phyloP scores from a whole-genome alignment of 306 rosid species.

The Pachyrhizus erosus region DNA sequence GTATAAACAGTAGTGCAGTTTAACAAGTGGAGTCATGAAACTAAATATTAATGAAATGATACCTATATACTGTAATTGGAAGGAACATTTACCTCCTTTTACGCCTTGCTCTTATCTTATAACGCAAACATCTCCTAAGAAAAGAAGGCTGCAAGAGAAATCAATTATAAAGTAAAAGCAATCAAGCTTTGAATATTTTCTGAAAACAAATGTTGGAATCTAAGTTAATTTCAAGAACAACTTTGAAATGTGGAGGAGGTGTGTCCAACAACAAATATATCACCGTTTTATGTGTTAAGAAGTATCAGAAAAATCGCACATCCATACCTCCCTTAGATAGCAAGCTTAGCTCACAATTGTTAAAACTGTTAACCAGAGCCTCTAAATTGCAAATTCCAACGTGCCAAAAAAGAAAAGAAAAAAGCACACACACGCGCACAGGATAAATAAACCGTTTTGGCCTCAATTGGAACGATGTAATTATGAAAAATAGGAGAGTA shows the following conservation, averaged over 20 bases:
- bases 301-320: not conserved
- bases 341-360: conserved; percentile 23
- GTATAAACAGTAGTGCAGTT: not conserved
- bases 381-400: not conserved
- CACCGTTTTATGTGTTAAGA: not conserved
- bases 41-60: not conserved
- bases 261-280: conserved; percentile 30
- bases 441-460: not conserved
- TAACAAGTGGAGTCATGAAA: not conserved
- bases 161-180: conserved; percentile 36
- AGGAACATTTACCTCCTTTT: conserved; percentile 62
- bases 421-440: not conserved
- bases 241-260: conserved; percentile 19
- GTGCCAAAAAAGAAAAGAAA: not conserved
- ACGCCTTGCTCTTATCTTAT: conserved; percentile 77
- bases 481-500: not conserved
- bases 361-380: not conserved
- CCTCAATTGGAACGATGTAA: not conserved
- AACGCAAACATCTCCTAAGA: conserved; percentile 82
- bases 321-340: not conserved
- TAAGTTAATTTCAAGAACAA: conserved; percentile 12
- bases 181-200: not conserved
- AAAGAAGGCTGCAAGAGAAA: conserved; percentile 78
- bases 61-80: not conserved
- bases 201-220: conserved; percentile 7